These are phyloP conservation scores for Pichia norvegensis DNA, from an alignment of 1,139 yeast species.

Conservation along the genomic window DNA sequence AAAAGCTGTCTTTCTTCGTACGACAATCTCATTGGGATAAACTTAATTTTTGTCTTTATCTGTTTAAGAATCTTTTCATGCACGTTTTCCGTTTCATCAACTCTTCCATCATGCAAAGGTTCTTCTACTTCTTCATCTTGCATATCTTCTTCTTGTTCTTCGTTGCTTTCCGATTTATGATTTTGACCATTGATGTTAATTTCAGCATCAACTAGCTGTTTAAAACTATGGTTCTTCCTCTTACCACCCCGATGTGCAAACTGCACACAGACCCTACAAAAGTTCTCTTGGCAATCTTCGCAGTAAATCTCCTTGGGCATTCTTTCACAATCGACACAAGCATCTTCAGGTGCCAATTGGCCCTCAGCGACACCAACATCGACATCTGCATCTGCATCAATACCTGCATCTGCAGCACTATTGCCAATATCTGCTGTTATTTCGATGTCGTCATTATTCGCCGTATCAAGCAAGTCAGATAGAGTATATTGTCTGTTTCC, in stretches of 20 bases:
- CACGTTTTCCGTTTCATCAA: conserved; percentile 4
- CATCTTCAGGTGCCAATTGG: conserved; percentile 4
- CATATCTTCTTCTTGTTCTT: conserved; percentile 20
- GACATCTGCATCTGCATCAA: conserved; percentile 3
- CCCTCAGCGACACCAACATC: conserved; percentile 9
- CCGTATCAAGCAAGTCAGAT: not conserved
- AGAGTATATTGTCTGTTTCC: not conserved
- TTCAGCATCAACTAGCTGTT: conserved; percentile 17
- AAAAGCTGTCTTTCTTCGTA: conserved; percentile 58
- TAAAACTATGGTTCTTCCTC: conserved; percentile 34
- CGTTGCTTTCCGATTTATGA: not conserved
- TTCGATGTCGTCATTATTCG: not conserved
- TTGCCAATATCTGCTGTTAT: conserved; percentile 7
- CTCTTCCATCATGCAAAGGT: conserved; percentile 2
- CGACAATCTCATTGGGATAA: conserved; percentile 59
- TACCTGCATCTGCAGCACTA: conserved; percentile 7
- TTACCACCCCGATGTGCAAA: conserved; percentile 62
- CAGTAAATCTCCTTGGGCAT: conserved; percentile 58
- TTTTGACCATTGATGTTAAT: conserved; percentile 15
- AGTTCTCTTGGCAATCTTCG: conserved; percentile 51
- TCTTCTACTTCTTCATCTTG: not conserved
- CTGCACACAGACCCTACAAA: conserved; percentile 59
- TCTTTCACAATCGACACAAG: conserved; percentile 61
- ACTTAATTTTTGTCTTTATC: conserved; percentile 41
- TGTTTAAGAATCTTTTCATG: conserved; percentile 20